Evolutionary conservation across 2,329 filamentous ascomycete species (phyloP), one percentile per base, ranked within the genome.

Genomic region (Torrubiella hemipterigena): DNA sequence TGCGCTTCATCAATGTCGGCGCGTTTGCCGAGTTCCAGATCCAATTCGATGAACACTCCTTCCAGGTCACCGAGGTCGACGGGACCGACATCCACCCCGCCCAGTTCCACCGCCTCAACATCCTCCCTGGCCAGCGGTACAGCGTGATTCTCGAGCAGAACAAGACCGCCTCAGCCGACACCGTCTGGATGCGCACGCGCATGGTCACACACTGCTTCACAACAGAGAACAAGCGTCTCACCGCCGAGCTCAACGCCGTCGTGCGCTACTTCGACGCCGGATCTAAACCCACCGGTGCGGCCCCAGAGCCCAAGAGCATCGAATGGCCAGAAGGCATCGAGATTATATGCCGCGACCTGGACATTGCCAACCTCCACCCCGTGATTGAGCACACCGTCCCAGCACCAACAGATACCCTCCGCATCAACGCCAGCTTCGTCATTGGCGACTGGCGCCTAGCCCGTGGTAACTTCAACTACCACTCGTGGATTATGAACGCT

Each of bases 21-120:
- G 77, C 74, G 0, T 81, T 82, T 45, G 77, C 77, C 3, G 74
- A 75, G 46, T 80, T 84, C 38, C 78, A 84, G 45, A 65, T 85
- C 17, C 74, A 73, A 46, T 62, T 84, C 27, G 80, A 85, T 40
- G 69, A 72, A 30, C 80, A 84, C 41, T 48, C 59, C 1, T 73
- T 81, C 49, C 59, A 58, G 20, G 57, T 85, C 27, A 73, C 79
- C 8, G 80, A 84, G 47, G 73, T 81, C 1, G 80, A 85, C 44
- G 80, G 79, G 12, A 73, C 77, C 2, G 69, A 73, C 21, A 69
- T 81, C 2, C 63, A 73, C 35, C 74, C 79, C 0, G 55, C 59
- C 5, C 58, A 69, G 2, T 67, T 75, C 6, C 62, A 69, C 20
- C 67, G 73, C 38, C 53, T 85, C 32, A 76, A 80, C 37, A 58